Conservation (phyloP, 2,329 filamentous ascomycete species). For the Beauveria brongniartii region DNA sequence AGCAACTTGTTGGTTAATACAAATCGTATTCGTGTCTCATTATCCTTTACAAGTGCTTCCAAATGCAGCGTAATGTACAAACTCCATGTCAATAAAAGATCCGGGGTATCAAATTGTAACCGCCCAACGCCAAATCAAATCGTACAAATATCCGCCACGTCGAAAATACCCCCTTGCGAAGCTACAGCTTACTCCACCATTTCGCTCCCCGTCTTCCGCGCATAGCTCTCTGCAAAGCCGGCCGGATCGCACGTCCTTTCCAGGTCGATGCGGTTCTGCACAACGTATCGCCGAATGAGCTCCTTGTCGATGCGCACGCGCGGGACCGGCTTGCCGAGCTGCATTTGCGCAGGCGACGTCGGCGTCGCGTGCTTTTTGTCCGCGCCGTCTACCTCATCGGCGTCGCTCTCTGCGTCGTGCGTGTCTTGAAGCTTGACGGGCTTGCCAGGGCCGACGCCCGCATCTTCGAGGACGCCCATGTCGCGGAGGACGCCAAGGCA, state of each 20-base stretch:
- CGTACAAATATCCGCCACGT: not conserved
- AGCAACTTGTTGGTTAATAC: not conserved
- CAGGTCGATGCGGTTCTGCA: slow-evolving; percentile 52
- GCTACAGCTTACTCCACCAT: slow-evolving; percentile 10
- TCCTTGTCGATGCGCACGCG: slow-evolving; percentile 46
- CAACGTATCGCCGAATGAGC: slow-evolving; percentile 58
- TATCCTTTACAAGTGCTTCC: not conserved
- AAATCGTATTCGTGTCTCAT: not conserved
- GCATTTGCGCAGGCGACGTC: slow-evolving; percentile 11
- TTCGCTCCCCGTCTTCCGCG: slow-evolving; percentile 33
- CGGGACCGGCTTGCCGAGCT: slow-evolving; percentile 23
- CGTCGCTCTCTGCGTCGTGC: slow-evolving; percentile 17
- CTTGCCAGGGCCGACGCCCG: slow-evolving; percentile 38
- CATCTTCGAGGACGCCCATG: slow-evolving; percentile 65
- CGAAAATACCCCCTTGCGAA: not conserved
- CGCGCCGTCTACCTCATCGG: slow-evolving; percentile 12
- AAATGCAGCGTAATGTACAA: not conserved
- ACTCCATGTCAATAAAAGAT: not conserved
- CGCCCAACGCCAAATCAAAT: not conserved
- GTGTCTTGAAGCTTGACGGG: slow-evolving; percentile 18
- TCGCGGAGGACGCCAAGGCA: slow-evolving; percentile 69
- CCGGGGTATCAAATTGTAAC: slow-evolving; percentile 1
- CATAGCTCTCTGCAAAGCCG: slow-evolving; percentile 66
- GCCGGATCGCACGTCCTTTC: slow-evolving; percentile 61
- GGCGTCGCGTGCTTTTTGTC: slow-evolving; percentile 13